Base-by-base conservation (phyloP, 2,329 filamentous ascomycete genomes). In the Xylariaceae sp. region DNA sequence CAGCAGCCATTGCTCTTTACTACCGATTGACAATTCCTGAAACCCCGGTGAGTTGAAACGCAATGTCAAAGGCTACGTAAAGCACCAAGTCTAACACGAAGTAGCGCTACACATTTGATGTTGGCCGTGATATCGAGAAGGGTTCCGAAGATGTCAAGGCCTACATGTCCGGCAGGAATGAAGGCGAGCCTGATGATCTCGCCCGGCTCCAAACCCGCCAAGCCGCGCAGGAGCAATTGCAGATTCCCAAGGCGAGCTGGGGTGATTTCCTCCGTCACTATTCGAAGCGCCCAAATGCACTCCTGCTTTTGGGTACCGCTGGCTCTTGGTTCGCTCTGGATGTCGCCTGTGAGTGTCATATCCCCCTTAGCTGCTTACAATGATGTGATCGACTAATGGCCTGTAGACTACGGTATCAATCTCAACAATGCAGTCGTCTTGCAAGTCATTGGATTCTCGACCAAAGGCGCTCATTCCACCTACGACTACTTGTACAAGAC, bases 21-120 rank as follows among this genome's bases (percentile, higher is more conserved):
- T 94, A 86, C 73, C 72, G 73, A 43, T 48, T 94, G 4, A 94
- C 89, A 47, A 93, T 95, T 59, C 90, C 90, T 19, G 90, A 95
- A 73, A 93, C 89, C 33, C 89, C 90, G 47, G 65, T 68, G 54
- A 51, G 65, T 58, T 13, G 11, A 14, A n/a, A 1, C 14, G 17
- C 9, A 31, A 13, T 17, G n/a, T 22, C 7, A 31, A 6, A 16
- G 33, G 22, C 16, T 48, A 2, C 12, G n/a, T 9, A 31, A 48
- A 43, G 31, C 19, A 33, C 31, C 2, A 33, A 55, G 10, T 57
- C 53, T 57, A 22, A 53, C 43, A 42, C 11, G 11, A 17, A 38
- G 13, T 53, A 68, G 65, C 87, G 90, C 28, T 95, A 94, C 73
- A 94, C 90, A 28, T 93, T 94, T 62, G 89, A 94, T 66, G 82